These are phyloP conservation scores for Ogataea allantospora DNA, from an alignment of 805 yeast genomes.

Conservation along the genomic window DNA sequence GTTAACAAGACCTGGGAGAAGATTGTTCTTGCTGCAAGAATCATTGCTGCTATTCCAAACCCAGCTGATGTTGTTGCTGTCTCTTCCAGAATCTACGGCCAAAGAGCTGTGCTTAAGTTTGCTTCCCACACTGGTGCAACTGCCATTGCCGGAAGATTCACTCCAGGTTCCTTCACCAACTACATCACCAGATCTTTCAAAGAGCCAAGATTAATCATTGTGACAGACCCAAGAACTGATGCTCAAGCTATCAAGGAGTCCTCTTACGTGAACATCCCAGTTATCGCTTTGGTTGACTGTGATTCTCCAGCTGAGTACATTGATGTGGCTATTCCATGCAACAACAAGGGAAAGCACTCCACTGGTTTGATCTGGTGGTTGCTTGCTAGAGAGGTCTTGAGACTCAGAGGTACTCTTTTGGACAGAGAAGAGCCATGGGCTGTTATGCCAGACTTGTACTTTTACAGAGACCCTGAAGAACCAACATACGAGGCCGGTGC, in stretches of 20 bases:
- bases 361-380: slow-evolving; percentile 99
- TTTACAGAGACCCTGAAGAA: slow-evolving; percentile 99
- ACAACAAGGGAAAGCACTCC: slow-evolving; percentile 99
- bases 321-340: slow-evolving; percentile 99
- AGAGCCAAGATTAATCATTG: slow-evolving; percentile 99
- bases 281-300: slow-evolving; percentile 96
- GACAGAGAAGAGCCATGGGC: slow-evolving; percentile 97
- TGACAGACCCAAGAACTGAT: slow-evolving; percentile 99
- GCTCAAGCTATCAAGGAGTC: slow-evolving; percentile 99
- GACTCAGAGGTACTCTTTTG: slow-evolving; percentile 97
- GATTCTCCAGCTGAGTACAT: slow-evolving; percentile 99
- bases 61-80: slow-evolving; percentile 98
- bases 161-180: slow-evolving; percentile 99
- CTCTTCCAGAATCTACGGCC: slow-evolving; percentile 99
- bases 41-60: slow-evolving; percentile 99
- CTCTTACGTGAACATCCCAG: slow-evolving; percentile 99
- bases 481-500: slow-evolving; percentile 72
- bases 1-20: slow-evolving; percentile 99
- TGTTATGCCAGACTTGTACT: slow-evolving; percentile 99
- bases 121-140: slow-evolving; percentile 99
- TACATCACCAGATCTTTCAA: slow-evolving; percentile 99
- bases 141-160: slow-evolving; percentile 99
- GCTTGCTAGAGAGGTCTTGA: slow-evolving; percentile 97
- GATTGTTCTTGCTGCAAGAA: slow-evolving; percentile 98
- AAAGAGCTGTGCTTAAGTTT: slow-evolving; percentile 99